A percentile compares a stretch with the other conserved stretches of the same genome.
These are phyloP conservation scores for Aurifilum marmelostoma DNA, from an alignment of 2,329 filamentous ascomycete species.

Conservation along the genomic window DNA sequence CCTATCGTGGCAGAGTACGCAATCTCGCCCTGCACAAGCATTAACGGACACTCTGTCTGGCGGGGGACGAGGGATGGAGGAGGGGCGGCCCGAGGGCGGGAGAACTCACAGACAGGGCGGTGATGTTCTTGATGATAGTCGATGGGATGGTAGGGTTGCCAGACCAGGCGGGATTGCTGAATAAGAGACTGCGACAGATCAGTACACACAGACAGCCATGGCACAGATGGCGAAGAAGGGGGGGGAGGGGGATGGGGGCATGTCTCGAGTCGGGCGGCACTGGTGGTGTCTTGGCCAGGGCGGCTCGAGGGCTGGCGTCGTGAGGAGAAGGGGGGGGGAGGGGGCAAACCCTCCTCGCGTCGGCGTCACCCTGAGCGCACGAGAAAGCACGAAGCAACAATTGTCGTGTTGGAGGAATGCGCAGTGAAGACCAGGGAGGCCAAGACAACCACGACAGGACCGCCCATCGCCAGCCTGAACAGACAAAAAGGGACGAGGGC, in stretches of 20 bases:
- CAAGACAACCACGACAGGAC: neutral
- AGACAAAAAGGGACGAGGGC: neutral
- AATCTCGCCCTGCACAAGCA: constrained; percentile 44
- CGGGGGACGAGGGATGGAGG: constrained; percentile 4
- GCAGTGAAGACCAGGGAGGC: neutral
- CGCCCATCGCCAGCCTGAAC: neutral
- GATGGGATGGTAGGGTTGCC: constrained; percentile 54
- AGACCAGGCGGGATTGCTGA: constrained; percentile 61
- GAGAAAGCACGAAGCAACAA: neutral
- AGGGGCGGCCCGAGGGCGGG: neutral
- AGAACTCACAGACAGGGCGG: constrained; percentile 54
- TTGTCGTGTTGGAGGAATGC: neutral
- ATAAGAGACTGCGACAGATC: constrained; percentile 52
- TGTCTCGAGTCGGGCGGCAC: neutral
- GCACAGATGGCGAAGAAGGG: no score
- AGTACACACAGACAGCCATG: constrained; percentile 21
- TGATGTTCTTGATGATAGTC: constrained; percentile 61
- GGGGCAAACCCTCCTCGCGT: neutral
- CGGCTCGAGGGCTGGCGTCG: neutral
- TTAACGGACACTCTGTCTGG: constrained; percentile 12
- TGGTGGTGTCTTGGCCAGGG: constrained; percentile 10
- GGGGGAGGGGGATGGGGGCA: neutral
- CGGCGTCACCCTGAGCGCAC: neutral
- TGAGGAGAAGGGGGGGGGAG: neutral
- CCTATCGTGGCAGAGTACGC: constrained; percentile 56